Conservation (phyloP, 1,284 basidiomycete genomes). For the Malassezia obtusa region DNA sequence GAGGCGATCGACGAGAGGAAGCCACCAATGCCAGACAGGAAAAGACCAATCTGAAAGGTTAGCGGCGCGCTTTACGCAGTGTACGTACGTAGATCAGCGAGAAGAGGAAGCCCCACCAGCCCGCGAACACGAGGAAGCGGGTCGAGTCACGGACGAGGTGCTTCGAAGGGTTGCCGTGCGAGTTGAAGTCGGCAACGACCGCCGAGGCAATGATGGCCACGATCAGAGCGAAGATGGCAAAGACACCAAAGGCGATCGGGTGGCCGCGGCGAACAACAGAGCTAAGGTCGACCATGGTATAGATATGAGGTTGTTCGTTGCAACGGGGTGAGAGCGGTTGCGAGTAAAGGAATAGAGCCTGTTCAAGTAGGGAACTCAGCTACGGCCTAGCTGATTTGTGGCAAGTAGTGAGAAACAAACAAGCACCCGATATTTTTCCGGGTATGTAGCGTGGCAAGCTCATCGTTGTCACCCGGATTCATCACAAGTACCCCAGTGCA, state of each 20-base stretch:
- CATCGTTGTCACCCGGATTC: background rate
- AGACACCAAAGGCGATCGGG: slow-evolving; percentile 36
- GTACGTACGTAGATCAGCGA: slow-evolving; percentile 36
- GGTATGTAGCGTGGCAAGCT: background rate
- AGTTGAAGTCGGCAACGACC: slow-evolving; percentile 36
- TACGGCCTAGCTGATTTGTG: background rate
- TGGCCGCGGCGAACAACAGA: slow-evolving; percentile 33
- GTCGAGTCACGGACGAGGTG: slow-evolving; percentile 25
- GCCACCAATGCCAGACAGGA: slow-evolving; percentile 42
- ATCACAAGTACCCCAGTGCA: background rate
- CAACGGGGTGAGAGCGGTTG: background rate
- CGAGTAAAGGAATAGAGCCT: background rate
- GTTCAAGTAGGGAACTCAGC: background rate
- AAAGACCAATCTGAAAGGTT: slow-evolving; percentile 32
- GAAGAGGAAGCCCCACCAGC: slow-evolving; percentile 45
- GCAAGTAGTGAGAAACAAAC: background rate
- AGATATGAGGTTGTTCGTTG: background rate
- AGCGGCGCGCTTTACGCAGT: background rate
- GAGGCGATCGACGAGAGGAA: slow-evolving; percentile 44
- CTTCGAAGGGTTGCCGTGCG: slow-evolving; percentile 26
- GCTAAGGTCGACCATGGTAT: slow-evolving; percentile 14
- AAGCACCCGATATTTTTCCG: background rate
- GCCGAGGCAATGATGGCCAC: slow-evolving; percentile 40
- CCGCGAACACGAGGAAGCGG: slow-evolving; percentile 38
- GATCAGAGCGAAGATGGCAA: slow-evolving; percentile 37